Evolutionary conservation across 1,284 basidiomycete genomes (phyloP), one percentile per base, ranked within the genome.

Genomic region (Cerrena zonata): DNA sequence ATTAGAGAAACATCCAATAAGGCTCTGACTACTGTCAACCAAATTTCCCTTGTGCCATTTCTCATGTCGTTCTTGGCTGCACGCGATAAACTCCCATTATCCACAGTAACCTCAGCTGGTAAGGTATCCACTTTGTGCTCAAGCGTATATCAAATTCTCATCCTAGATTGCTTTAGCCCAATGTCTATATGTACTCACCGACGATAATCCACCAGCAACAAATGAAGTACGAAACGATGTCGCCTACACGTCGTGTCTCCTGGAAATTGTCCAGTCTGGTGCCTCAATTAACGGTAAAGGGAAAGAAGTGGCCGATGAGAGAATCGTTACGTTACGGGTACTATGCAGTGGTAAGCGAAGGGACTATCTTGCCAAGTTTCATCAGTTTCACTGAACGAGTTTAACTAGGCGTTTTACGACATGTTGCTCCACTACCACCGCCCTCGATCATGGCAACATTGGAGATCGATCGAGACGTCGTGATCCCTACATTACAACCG

Each of bases 1-100:
- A 15, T 66, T 75, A 90, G 90, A 65, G 90, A 93, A 75, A 92
- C 91, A 1, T 93, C 88, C 48, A 90, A 92, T 69, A 94, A 94
- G 70, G 90, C 91, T 3, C 74, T 94, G 58, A 84, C 81, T 59
- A 86, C 89, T 15, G 86, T 95, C 64, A 94, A 94, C 65, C 79
- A 83, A 34, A 81, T 90, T 3, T 74, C 79, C 18, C 76, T 91
- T 7, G 71, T 86, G 12, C 86, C 87, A 0, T 89, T 95, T 67
- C 72, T 95, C 49, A 83, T 92, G 78, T 86, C 89, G 24, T 92
- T 94, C 66, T 71, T 94, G 36, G 78, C 76, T 5, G 78, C 85
- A 4, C 76, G 83, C 46, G 78, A 81, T 38, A 79, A 78, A 47
- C 68, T 94, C 12, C 83, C 89, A 1, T 56, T 84, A 12, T 72